Percentiles rank a stretch among this genome's conserved stretches.
These are phyloP conservation scores for Ceratobasidium sp. DNA, from an alignment of 1,284 basidiomycete species.

Conservation along the genomic window DNA sequence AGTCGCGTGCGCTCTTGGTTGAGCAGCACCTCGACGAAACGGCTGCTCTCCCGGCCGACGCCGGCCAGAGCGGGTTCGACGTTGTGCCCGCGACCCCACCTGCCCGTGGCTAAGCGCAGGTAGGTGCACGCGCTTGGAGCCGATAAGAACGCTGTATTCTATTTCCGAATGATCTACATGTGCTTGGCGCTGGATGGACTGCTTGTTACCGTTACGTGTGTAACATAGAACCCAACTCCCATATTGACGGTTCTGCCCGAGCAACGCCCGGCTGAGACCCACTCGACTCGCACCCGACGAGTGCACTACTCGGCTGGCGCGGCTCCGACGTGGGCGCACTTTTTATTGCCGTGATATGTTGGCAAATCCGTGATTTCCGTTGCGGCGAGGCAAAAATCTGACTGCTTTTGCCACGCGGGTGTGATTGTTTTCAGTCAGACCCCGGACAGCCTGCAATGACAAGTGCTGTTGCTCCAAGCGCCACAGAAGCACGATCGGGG, in stretches of 20 bases:
- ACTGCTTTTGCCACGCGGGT: conserved; percentile 18
- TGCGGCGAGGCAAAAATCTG: neutral
- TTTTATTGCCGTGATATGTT: neutral
- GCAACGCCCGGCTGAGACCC: neutral
- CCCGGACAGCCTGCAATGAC: neutral
- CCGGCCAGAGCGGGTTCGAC: conserved; percentile 47
- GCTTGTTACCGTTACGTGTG: neutral
- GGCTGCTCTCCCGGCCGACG: conserved; percentile 68
- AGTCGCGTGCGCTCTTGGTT: conserved; percentile 57
- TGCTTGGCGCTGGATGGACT: neutral
- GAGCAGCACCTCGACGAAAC: conserved; percentile 68
- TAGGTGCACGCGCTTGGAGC: neutral
- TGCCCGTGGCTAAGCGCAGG: conserved; percentile 34
- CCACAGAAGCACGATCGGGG: neutral
- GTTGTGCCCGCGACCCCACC: conserved; percentile 46
- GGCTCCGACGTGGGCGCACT: conserved; percentile 20
- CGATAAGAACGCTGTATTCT: conserved; percentile 1
- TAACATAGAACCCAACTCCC: neutral
- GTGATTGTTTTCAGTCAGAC: neutral
- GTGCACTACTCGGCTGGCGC: neutral
- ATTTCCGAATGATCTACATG: conserved; percentile 7
- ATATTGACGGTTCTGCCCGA: conserved; percentile 28
- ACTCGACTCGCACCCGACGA: neutral
- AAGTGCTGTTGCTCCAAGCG: neutral
- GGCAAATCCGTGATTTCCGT: conserved; percentile 10